A percentile compares a stretch with the other conserved stretches of the same genome.
These are phyloP conservation scores for Calycina herbarum DNA, from an alignment of 2,329 filamentous ascomycete genomes.

Conservation along the genomic window DNA sequence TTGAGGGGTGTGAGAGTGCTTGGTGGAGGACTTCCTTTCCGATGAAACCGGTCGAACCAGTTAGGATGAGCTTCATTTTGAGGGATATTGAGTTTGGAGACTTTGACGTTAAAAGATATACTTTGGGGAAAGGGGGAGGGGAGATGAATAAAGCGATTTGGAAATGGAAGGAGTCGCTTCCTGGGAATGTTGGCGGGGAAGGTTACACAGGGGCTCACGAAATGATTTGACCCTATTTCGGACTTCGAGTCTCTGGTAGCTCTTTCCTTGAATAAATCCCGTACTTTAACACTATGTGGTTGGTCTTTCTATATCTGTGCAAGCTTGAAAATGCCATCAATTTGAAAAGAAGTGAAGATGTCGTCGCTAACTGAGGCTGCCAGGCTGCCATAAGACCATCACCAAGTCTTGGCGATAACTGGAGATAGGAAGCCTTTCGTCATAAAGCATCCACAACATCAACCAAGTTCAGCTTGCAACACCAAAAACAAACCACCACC, in stretches of 20 bases:
- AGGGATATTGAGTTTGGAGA: neutral
- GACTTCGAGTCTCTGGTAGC: too few species aligned
- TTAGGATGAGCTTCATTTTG: constrained; percentile 57
- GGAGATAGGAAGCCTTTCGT: neutral
- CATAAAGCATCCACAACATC: neutral
- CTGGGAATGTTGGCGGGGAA: too few species aligned
- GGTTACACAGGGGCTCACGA: too few species aligned
- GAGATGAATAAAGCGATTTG: neutral
- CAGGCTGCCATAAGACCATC: neutral
- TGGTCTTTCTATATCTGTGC: too few species aligned
- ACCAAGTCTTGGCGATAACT: neutral
- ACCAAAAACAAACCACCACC: constrained; percentile 5
- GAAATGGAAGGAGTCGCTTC: too few species aligned
- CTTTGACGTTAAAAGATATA: neutral
- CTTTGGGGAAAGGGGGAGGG: neutral
- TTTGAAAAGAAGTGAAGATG: neutral
- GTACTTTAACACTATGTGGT: too few species aligned
- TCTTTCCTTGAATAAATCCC: too few species aligned
- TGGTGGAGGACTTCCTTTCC: constrained; percentile 53
- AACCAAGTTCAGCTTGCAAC: constrained; percentile 1
- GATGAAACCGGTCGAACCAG: constrained; percentile 57
- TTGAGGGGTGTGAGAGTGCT: constrained; percentile 49
- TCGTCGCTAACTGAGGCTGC: neutral
- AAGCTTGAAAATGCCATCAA: too few species aligned
- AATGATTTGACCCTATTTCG: too few species aligned